Evolutionary conservation across 345 rosid species (phyloP).

Genomic region (Dimocarpus longan): DNA sequence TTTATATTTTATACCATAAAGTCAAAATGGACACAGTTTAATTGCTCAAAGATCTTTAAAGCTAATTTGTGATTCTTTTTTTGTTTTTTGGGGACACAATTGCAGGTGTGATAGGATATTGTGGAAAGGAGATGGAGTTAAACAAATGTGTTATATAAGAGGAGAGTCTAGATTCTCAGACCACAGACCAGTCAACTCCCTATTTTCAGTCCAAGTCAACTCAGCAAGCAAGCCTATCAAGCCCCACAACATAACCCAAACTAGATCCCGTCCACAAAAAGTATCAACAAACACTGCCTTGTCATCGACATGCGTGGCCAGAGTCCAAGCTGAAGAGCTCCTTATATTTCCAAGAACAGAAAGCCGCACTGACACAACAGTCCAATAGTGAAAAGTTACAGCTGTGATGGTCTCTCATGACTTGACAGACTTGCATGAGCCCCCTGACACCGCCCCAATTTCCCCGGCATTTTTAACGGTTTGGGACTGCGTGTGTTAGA

Average conservation of each 20-base stretch:
- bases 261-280: conserved; percentile 31
- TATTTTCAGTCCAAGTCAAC: conserved; percentile 64
- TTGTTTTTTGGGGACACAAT: background rate
- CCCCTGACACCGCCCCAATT: conserved; percentile 12
- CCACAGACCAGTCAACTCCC: conserved; percentile 87
- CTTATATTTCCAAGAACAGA: conserved; percentile 53
- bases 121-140: conserved; percentile 89
- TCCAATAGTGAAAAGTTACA: background rate
- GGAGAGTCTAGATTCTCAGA: conserved; percentile 96
- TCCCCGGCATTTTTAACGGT: conserved; percentile 12
- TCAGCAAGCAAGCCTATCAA: conserved; percentile 9
- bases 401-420: conserved; percentile 4
- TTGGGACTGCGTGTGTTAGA: conserved; percentile 17
- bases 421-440: background rate
- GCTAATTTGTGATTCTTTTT: background rate
- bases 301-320: conserved; percentile 54
- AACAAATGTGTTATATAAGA: conserved; percentile 69
- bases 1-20: background rate
- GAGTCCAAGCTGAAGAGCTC: conserved; percentile 84
- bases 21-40: background rate
- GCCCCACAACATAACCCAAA: conserved; percentile 22
- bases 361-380: conserved; percentile 39
- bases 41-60: background rate
- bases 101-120: conserved; percentile 92
- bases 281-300: conserved; percentile 41